Evolutionary conservation across 2,329 filamentous ascomycete genomes (phyloP), one percentile per base, ranked within the genome.

Genomic region (Paracamarosporium sp.): DNA sequence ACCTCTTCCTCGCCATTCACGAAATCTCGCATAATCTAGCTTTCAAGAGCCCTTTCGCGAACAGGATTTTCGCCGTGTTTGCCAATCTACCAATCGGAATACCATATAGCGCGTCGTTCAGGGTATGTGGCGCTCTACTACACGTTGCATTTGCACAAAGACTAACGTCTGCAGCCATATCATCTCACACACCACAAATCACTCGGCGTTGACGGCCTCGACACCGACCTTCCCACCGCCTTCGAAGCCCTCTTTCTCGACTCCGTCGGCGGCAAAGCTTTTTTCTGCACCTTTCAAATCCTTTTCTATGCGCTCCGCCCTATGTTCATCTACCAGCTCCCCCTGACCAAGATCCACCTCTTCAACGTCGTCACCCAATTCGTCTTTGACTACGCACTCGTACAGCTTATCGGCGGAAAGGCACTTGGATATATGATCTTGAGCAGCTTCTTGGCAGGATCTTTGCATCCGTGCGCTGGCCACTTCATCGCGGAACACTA

Each of bases 261-360:
- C 82, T 97, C 93, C 7, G 89, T 99, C 68, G 86, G 94, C 17
- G 95, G 95, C 76, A 99, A 99, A 81, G 90, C 95, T 65, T 99
- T 99, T 83, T 99, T 99, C 85, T 94, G 91, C 81, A 99, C 95
- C 66, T 99, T 97, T 82, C 95, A 99, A 80, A 97, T 99, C 78
- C 86, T 99, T 75, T 99, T 99, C 85, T 99, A 99, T 82, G 95
- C 95, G 70, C 79, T 99, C 50, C 91, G 95, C 15, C 95, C 95
- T 60, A 97, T 98, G 90, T 89, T 93, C 79, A 86, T 99, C 68
- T 97, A 97, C 85, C 86, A 88, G 68, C 85, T 98, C 5, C 92
- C 94, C 35, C 86, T 98, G 76, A 97, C 94, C 51, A 85, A 85
- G 72, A 87, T 97, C 56, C 93, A 97, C 79, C 83, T 88, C 57